Evolutionary conservation across 192 early-diverging fungal species (phyloP).

Genomic region (Dissophora globulifera): DNA sequence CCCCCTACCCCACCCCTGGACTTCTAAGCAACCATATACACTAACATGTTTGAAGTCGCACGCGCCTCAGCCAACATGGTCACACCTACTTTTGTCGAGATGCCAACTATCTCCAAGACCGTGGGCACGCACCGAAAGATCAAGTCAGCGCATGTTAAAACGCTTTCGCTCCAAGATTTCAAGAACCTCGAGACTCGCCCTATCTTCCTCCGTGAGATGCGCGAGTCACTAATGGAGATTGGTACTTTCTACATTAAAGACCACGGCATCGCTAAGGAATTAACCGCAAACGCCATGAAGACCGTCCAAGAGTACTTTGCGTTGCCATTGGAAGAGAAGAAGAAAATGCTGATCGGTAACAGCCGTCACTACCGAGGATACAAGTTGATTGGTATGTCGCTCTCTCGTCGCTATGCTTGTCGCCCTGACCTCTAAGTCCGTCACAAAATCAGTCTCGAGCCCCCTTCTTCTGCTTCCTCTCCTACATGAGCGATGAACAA

Average conservation of each 20-base stretch:
- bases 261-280: slow-evolving; percentile 50
- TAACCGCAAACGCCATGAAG: slow-evolving; percentile 54
- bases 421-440: too few species aligned
- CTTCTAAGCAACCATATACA: not conserved
- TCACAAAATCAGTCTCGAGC: too few species aligned
- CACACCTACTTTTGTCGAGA: slow-evolving; percentile 9
- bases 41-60: slow-evolving; percentile 17
- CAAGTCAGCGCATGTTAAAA: slow-evolving; percentile 14
- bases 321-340: slow-evolving; percentile 65
- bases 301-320: slow-evolving; percentile 59
- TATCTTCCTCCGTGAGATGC: slow-evolving; percentile 56
- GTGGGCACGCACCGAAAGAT: not conserved
- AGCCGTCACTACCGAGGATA: slow-evolving; percentile 71
- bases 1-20: not conserved
- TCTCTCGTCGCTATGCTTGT: not conserved
- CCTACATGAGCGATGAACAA: too few species aligned
- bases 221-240: slow-evolving; percentile 62
- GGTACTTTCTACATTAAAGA: slow-evolving; percentile 69
- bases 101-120: not conserved
- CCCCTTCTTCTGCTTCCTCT: not conserved
- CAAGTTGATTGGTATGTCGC: slow-evolving; percentile 51
- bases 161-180: slow-evolving; percentile 39
- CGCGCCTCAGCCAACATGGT: slow-evolving; percentile 6
- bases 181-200: slow-evolving; percentile 25
- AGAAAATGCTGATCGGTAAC: slow-evolving; percentile 63